phyloP scores from a whole-genome alignment of 1,139 yeast species.

The Suhomyces kunorum region DNA sequence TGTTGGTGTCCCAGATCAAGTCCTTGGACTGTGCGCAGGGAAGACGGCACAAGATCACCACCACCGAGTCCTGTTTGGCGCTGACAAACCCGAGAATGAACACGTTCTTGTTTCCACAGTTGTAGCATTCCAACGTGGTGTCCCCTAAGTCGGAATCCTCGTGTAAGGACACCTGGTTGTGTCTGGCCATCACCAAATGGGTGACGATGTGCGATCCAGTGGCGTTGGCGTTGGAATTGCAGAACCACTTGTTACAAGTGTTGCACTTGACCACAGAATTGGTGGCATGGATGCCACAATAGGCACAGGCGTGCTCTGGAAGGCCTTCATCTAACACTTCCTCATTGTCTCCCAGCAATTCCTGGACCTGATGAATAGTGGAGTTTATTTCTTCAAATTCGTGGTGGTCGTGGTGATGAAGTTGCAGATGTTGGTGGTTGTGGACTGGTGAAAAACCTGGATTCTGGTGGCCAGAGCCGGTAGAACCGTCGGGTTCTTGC shows the following conservation, averaged over 20 bases:
- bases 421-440: background rate
- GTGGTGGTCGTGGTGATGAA: background rate
- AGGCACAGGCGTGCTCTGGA: slow-evolving; percentile 57
- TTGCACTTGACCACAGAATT: slow-evolving; percentile 74
- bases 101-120: slow-evolving; percentile 81
- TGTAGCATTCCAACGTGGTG: slow-evolving; percentile 83
- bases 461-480: background rate
- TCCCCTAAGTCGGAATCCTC: slow-evolving; percentile 84
- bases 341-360: slow-evolving; percentile 8
- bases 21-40: slow-evolving; percentile 85
- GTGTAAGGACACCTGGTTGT: slow-evolving; percentile 73
- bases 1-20: slow-evolving; percentile 79
- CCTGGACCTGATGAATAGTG: slow-evolving; percentile 4
- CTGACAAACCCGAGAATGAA: slow-evolving; percentile 85
- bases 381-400: slow-evolving; percentile 3
- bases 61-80: slow-evolving; percentile 84
- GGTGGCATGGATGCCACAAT: slow-evolving; percentile 75
- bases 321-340: slow-evolving; percentile 11
- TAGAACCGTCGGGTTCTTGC: too few species aligned
- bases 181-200: slow-evolving; percentile 81
- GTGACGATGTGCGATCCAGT: slow-evolving; percentile 82
- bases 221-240: slow-evolving; percentile 69
- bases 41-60: slow-evolving; percentile 81
- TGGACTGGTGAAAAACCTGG: too few species aligned
- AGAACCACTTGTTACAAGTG: slow-evolving; percentile 84